phyloP scores from a whole-genome alignment of 2,329 filamentous ascomycete species.

The Chrysoporthe cubensis region DNA sequence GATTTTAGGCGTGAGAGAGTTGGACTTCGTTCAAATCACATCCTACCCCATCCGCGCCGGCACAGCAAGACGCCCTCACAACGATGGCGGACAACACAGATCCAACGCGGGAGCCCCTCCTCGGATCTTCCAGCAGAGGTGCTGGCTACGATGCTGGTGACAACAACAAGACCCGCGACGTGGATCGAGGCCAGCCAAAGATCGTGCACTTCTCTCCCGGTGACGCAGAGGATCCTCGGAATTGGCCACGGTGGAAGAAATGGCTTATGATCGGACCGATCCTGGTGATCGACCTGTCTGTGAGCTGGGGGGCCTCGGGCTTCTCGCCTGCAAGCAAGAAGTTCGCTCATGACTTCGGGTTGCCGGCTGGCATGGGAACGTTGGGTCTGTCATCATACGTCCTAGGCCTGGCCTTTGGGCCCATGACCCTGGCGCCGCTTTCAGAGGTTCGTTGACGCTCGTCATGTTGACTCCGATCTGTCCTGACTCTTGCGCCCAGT shows the following conservation, averaged over 20 bases:
- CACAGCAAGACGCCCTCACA: background rate
- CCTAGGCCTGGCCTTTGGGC: slow-evolving; percentile 47
- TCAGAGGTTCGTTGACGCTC: slow-evolving; percentile 17
- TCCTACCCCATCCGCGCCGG: background rate
- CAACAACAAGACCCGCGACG: background rate
- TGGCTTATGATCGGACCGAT: slow-evolving; percentile 39
- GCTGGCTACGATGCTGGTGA: slow-evolving; percentile 4
- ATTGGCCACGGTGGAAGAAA: slow-evolving; percentile 41
- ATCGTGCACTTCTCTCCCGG: slow-evolving; percentile 29
- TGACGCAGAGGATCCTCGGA: slow-evolving; percentile 37
- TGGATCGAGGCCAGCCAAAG: background rate
- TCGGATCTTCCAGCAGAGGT: background rate
- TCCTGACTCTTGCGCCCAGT: slow-evolving; percentile 34
- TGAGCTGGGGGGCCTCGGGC: slow-evolving; percentile 50
- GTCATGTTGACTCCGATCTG: no score
- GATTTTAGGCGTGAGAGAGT: background rate
- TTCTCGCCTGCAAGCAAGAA: slow-evolving; percentile 49
- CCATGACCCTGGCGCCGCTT: slow-evolving; percentile 40
- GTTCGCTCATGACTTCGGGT: slow-evolving; percentile 45
- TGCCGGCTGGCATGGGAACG: slow-evolving; percentile 45
- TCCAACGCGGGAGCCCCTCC: slow-evolving; percentile 15
- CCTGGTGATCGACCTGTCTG: slow-evolving; percentile 38
- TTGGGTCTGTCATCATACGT: slow-evolving; percentile 51
- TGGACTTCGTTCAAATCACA: background rate
- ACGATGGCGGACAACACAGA: slow-evolving; percentile 9